Evolutionary conservation across 2,329 filamentous ascomycete genomes (phyloP).

Genomic region (Pyrenophora tritici-repentis): DNA sequence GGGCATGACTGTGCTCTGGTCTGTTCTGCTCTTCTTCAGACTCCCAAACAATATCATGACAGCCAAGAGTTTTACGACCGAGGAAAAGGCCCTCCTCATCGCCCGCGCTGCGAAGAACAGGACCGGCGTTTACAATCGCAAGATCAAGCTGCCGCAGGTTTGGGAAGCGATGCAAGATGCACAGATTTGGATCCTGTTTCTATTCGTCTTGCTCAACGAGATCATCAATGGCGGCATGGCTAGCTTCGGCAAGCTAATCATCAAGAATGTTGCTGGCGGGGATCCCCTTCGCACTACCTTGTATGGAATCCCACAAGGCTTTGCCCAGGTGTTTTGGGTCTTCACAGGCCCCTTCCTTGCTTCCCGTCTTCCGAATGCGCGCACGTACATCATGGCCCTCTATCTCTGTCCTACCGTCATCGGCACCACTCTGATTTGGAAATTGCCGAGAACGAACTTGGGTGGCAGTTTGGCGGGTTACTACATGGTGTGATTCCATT

Average conservation of each 20-base stretch:
- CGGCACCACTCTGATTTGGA: constrained; percentile 58
- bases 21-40: constrained; percentile 47
- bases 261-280: constrained; percentile 54
- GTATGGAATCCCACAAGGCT: constrained; percentile 60
- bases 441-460: constrained; percentile 50
- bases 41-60: constrained; percentile 52
- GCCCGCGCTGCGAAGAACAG: constrained; percentile 46
- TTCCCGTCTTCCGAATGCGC: constrained; percentile 55
- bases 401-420: constrained; percentile 60
- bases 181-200: constrained; percentile 53
- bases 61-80: constrained; percentile 49
- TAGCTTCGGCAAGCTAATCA: constrained; percentile 62
- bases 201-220: constrained; percentile 59
- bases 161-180: constrained; percentile 54
- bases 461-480: constrained; percentile 58
- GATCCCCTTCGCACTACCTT: constrained; percentile 56
- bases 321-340: constrained; percentile 60
- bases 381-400: constrained; percentile 59
- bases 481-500: constrained; percentile 48
- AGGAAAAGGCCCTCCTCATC: constrained; percentile 54
- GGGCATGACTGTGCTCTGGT: constrained; percentile 53
- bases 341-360: constrained; percentile 59
- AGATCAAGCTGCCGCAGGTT: constrained; percentile 56
- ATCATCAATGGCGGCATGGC: constrained; percentile 59
- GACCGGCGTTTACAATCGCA: constrained; percentile 53